phyloP scores from a whole-genome alignment of 1,284 basidiomycete species.

The Heterobasidion occidentale region DNA sequence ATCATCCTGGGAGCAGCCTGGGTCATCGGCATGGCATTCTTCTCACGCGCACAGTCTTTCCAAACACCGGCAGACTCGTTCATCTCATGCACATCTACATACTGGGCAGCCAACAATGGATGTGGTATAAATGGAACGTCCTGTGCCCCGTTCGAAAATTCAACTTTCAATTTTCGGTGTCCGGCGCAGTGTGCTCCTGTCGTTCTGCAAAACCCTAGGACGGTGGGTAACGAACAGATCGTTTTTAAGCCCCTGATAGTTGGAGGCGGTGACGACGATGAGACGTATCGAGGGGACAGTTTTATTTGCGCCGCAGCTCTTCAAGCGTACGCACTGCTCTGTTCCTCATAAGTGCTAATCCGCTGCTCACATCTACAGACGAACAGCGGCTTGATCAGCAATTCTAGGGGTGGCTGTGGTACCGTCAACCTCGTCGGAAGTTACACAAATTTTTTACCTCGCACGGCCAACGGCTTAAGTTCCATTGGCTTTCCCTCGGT shows the following conservation, averaged over 20 bases:
- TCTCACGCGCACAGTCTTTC: conserved; percentile 67
- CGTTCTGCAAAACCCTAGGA: conserved; percentile 69
- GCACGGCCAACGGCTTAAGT: conserved; percentile 53
- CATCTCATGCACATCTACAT: conserved; percentile 62
- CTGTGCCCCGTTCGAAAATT: conserved; percentile 63
- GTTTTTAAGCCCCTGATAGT: conserved; percentile 73
- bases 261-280: conserved; percentile 66
- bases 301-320: conserved; percentile 86
- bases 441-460: conserved; percentile 61
- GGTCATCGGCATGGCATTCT: conserved; percentile 67
- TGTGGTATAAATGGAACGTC: conserved; percentile 70
- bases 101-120: conserved; percentile 61
- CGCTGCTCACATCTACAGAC: conserved; percentile 1
- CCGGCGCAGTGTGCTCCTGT: conserved; percentile 66
- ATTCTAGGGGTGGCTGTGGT: conserved; percentile 72
- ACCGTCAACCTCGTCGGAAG: conserved; percentile 62
- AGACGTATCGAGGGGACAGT: conserved; percentile 76
- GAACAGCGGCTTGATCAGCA: conserved; percentile 57
- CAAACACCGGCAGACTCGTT: conserved; percentile 54
- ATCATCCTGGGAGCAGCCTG: conserved; percentile 50
- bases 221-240: conserved; percentile 63
- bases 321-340: conserved; percentile 49
- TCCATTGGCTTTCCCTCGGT: conserved; percentile 68
- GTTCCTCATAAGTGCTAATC: neutral
- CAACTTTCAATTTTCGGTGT: conserved; percentile 71